These are phyloP conservation scores for Arthrobotrys entomopaga DNA, from an alignment of 2,329 filamentous ascomycete species.

Conservation along the genomic window DNA sequence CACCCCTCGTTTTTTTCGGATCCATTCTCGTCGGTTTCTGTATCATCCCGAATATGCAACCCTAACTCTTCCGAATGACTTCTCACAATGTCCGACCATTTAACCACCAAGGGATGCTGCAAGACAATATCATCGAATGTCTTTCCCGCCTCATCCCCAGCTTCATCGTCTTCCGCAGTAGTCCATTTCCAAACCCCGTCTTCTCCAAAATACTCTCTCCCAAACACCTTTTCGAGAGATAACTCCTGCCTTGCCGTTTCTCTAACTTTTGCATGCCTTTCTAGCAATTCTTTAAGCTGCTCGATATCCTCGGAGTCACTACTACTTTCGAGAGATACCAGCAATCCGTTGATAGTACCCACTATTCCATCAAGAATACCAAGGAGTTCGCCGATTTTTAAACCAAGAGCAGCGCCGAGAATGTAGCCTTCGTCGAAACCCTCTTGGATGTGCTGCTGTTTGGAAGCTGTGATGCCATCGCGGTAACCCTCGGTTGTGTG, in stretches of 20 bases:
- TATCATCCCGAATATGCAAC: slow-evolving; percentile 59
- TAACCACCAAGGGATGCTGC: slow-evolving; percentile 73
- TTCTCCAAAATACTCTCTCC: slow-evolving; percentile 72
- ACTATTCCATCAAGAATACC: slow-evolving; percentile 80
- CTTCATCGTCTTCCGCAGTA: slow-evolving; percentile 63
- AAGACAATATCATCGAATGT: slow-evolving; percentile 72
- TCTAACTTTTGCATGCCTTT: slow-evolving; percentile 61
- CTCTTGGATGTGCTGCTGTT: slow-evolving; percentile 78
- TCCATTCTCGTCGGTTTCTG: slow-evolving; percentile 7
- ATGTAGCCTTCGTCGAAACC: slow-evolving; percentile 93
- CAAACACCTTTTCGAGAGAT: slow-evolving; percentile 72
- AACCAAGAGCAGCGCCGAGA: slow-evolving; percentile 82
- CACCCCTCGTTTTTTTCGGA: slow-evolving; percentile 21
- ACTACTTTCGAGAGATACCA: neutral
- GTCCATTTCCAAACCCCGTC: slow-evolving; percentile 78
- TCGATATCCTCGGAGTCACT: slow-evolving; percentile 6
- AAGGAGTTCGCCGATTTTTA: slow-evolving; percentile 77
- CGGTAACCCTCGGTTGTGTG: slow-evolving; percentile 90
- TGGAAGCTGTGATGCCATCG: slow-evolving; percentile 82
- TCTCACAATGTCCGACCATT: slow-evolving; percentile 68
- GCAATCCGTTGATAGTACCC: slow-evolving; percentile 63
- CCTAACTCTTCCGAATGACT: slow-evolving; percentile 63
- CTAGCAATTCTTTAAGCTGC: slow-evolving; percentile 63
- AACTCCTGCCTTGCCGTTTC: slow-evolving; percentile 70
- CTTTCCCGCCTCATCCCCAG: slow-evolving; percentile 61